These are phyloP conservation scores for Teunomyces gatunensis DNA, from an alignment of 805 yeast genomes.

Conservation along the genomic window DNA sequence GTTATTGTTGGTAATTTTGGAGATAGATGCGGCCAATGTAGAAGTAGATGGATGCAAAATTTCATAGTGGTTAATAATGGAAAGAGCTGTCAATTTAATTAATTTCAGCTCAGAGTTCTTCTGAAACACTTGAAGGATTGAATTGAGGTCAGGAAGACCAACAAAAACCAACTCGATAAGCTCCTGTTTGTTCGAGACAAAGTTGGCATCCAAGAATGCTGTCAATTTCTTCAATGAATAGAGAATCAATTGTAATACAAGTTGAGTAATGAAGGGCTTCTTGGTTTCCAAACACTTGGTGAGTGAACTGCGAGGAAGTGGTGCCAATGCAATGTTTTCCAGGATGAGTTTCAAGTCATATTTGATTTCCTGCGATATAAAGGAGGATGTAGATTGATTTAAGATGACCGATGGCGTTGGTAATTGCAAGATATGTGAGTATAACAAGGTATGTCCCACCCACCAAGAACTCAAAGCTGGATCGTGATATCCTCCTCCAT, in stretches of 20 bases:
- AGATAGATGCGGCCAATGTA: conserved; percentile 16
- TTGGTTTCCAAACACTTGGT: conserved; percentile 51
- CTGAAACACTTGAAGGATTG: conserved; percentile 41
- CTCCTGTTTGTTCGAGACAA: conserved; percentile 20
- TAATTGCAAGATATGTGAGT: conserved; percentile 56
- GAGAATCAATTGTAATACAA: conserved; percentile 58
- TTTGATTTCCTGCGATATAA: conserved; percentile 36
- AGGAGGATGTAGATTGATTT: conserved; percentile 13
- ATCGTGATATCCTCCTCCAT: conserved; percentile 68
- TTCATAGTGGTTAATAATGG: conserved; percentile 41
- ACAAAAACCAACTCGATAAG: conserved; percentile 24
- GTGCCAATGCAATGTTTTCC: conserved; percentile 63
- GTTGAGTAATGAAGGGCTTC: conserved; percentile 55
- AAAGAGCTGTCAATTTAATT: conserved; percentile 46
- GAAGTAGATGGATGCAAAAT: conserved; percentile 28
- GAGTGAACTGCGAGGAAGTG: conserved; percentile 57
- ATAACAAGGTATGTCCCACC: conserved; percentile 68
- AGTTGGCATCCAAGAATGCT: conserved; percentile 24
- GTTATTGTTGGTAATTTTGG: conserved; percentile 16
- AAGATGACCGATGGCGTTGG: conserved; percentile 45
- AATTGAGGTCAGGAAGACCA: conserved; percentile 51
- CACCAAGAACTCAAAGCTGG: conserved; percentile 81
- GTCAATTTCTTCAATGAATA: conserved; percentile 55
- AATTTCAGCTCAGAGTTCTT: conserved; percentile 37
- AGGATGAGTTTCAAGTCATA: conserved; percentile 29